Conservation (phyloP, 2,329 filamentous ascomycete genomes). For the Elsinoe necatrix region DNA sequence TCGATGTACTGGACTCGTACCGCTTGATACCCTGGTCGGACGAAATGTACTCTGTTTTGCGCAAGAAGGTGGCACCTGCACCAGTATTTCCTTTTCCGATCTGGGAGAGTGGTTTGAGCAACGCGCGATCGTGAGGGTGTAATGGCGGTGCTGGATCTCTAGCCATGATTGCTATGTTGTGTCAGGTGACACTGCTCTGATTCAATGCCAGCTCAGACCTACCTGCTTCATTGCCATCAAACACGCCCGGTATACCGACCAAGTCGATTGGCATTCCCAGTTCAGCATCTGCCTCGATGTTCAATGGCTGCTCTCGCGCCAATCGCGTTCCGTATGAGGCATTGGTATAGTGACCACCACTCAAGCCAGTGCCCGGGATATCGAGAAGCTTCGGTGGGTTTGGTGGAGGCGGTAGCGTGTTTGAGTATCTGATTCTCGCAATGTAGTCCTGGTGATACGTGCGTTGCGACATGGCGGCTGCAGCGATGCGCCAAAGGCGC, state of each 20-base stretch:
- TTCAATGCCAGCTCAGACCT: constrained; percentile 28
- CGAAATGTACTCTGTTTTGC: constrained; percentile 91
- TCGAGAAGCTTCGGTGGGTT: constrained; percentile 94
- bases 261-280: constrained; percentile 95
- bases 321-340: constrained; percentile 84
- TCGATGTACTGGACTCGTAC: constrained; percentile 47
- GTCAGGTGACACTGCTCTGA: background rate
- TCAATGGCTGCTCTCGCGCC: constrained; percentile 82
- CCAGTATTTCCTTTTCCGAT: constrained; percentile 77
- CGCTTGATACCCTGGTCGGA: constrained; percentile 35
- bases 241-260: constrained; percentile 88
- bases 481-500: background rate
- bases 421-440: constrained; percentile 88
- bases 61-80: constrained; percentile 81
- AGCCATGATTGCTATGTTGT: constrained; percentile 47
- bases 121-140: constrained; percentile 74
- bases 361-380: constrained; percentile 85
- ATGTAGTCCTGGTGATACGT: constrained; percentile 89
- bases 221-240: constrained; percentile 93
- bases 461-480: constrained; percentile 20
- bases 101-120: constrained; percentile 74
- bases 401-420: constrained; percentile 87
- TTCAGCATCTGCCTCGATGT: constrained; percentile 95
- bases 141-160: constrained; percentile 60
- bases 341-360: constrained; percentile 79